phyloP scores from a whole-genome alignment of 2,329 filamentous ascomycete genomes.

The Fusarium sublunatum region DNA sequence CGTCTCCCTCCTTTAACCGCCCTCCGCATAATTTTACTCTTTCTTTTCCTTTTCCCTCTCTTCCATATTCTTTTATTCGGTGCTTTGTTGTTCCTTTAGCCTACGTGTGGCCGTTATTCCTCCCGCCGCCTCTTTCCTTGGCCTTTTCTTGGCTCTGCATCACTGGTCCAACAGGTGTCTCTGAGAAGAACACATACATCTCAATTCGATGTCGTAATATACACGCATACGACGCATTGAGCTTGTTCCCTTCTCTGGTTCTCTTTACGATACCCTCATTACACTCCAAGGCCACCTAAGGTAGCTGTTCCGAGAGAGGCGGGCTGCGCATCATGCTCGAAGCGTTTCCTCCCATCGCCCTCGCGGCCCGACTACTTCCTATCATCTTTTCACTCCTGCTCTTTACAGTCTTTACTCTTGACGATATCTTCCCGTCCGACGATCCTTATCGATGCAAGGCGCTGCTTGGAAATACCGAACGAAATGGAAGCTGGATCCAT shows the following conservation, averaged over 20 bases:
- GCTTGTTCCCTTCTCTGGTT: neutral
- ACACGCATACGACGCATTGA: neutral
- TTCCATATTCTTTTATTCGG: neutral
- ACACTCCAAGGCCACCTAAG: neutral
- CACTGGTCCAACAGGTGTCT: neutral
- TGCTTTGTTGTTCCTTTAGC: neutral
- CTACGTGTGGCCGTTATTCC: neutral
- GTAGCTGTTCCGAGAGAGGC: neutral
- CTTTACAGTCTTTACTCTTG: conserved; percentile 27
- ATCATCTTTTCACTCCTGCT: conserved; percentile 36
- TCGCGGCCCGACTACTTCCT: conserved; percentile 31
- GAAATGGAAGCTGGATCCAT: conserved; percentile 62
- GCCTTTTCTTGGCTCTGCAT: neutral
- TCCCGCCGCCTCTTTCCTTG: neutral
- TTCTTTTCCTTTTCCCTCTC: neutral
- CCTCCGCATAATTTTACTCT: neutral
- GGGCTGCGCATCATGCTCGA: conserved; percentile 26
- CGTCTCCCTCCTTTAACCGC: neutral
- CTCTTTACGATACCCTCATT: neutral
- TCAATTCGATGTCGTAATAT: neutral
- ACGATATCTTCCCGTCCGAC: conserved; percentile 18
- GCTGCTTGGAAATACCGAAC: conserved; percentile 52
- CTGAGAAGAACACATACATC: neutral
- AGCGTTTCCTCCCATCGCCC: conserved; percentile 13
- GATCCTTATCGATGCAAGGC: conserved; percentile 67